Base-by-base conservation (phyloP, 2,329 filamentous ascomycete species). In the Westerdykella sp. region DNA sequence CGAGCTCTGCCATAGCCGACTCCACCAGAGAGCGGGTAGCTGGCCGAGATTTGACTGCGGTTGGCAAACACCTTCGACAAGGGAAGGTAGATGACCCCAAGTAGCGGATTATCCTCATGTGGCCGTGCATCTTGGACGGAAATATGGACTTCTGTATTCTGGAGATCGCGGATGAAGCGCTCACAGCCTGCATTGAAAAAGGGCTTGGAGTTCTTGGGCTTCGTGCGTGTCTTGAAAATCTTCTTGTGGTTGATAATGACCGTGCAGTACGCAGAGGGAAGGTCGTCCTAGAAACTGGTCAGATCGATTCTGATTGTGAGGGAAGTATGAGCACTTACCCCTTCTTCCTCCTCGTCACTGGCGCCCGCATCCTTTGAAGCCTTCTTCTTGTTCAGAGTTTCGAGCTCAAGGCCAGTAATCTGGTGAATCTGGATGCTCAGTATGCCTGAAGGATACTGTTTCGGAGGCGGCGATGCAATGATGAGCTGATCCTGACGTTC, bases 161-260 rank as follows among this genome's bases (percentile, higher is more conserved):
- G 72, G 76, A 83, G 87, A 58, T 88, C 80, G 11, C 78, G 72
- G 32, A 88, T 74, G 49, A 87, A 86, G 5, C 82, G 76, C 60
- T 89, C 85, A 2, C 80, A 85, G 5, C 82, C 82, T 2, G 85
- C 84, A 50, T 88, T 88, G 72, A 85, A 88, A 63, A 87, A 88
- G 0, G 85, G 85, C 54, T 86, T 87, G 0, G 80, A 76, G 48
- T 87, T 87, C 67, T 87, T 86, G 1, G 85, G 84, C 65, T 89
- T 88, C 0, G 84, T 86, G 13, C 85, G 72, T 2, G 84, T 86
- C 54, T 77, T 81, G 68, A 83, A 89, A 11, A 77, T 67, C 45
- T 78, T 87, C 50, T 77, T 76, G 57, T 88, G 83, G 57, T 88
- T 87, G 51, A 88, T 66, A 35, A 87, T 84, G 52, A 88, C 77